Percentiles rank a stretch among this genome's conserved stretches.
Conservation (phyloP, 768 basidiomycete genomes). For the Serendipita vermifera region DNA sequence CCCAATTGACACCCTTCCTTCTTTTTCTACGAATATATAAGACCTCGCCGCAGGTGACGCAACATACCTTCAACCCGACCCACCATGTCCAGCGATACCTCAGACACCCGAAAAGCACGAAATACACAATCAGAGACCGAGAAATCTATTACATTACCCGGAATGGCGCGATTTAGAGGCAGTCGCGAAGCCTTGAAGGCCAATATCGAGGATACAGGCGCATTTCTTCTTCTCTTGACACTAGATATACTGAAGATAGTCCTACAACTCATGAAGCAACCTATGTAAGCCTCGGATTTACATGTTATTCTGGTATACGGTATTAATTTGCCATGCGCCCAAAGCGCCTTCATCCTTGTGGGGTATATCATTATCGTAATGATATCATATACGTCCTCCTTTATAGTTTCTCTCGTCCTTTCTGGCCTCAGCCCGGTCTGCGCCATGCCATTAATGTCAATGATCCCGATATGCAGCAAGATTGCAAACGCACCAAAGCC, state of each 20-base stretch:
- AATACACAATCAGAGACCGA: too few species aligned
- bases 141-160: too few species aligned
- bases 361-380: conserved; percentile 5
- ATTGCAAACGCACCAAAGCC: neutral
- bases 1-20: too few species aligned
- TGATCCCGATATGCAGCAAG: neutral
- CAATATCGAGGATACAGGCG: conserved; percentile 1
- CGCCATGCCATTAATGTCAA: neutral
- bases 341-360: neutral
- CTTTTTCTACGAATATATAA: too few species aligned
- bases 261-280: conserved; percentile 7
- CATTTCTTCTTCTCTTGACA: conserved; percentile 2
- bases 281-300: neutral
- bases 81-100: too few species aligned
- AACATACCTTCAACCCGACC: too few species aligned
- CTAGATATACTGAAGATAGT: conserved; percentile 4
- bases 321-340: neutral
- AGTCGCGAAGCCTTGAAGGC: conserved; percentile 1
- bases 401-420: neutral
- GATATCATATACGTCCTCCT: conserved; percentile 1
- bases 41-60: too few species aligned
- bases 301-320: neutral
- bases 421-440: neutral
- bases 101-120: too few species aligned
- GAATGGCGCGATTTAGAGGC: neutral